Percentiles rank a stretch among this genome's conserved stretches.
Evolutionary conservation across 1,284 basidiomycete genomes (phyloP).

Genomic region (Ustilago trichophora): DNA sequence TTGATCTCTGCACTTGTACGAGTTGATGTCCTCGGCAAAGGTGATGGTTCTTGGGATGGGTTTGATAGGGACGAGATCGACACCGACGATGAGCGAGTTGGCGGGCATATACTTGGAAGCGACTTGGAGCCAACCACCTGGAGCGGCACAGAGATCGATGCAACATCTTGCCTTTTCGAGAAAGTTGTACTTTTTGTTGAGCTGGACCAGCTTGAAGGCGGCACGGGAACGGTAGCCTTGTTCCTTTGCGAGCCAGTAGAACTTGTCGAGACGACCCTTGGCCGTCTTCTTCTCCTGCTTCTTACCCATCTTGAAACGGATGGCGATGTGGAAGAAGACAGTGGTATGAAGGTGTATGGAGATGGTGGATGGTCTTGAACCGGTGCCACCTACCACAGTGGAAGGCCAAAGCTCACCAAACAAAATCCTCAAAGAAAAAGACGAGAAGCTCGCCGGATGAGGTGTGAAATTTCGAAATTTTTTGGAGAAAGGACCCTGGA

Average conservation of each 20-base stretch:
- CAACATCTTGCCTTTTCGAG: slow-evolving; percentile 90
- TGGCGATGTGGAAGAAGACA: not conserved
- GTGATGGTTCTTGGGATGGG: slow-evolving; percentile 93
- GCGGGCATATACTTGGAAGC: slow-evolving; percentile 98
- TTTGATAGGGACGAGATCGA: slow-evolving; percentile 95
- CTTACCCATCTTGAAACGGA: slow-evolving; percentile 58
- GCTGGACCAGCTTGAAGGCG: slow-evolving; percentile 98
- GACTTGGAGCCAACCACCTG: slow-evolving; percentile 99
- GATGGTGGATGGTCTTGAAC: not conserved
- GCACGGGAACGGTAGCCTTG: slow-evolving; percentile 99
- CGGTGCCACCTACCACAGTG: too few relatives aligned
- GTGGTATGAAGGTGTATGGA: not conserved
- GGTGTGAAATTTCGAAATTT: too few relatives aligned
- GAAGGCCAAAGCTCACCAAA: too few relatives aligned
- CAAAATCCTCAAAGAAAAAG: too few relatives aligned
- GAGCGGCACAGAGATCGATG: slow-evolving; percentile 98
- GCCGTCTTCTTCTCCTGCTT: slow-evolving; percentile 66
- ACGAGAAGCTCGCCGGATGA: too few relatives aligned
- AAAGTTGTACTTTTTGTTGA: slow-evolving; percentile 97
- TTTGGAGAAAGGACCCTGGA: too few relatives aligned
- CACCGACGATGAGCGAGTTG: slow-evolving; percentile 93
- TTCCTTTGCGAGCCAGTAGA: slow-evolving; percentile 74
- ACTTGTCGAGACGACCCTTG: slow-evolving; percentile 66
- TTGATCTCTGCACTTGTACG: slow-evolving; percentile 84
- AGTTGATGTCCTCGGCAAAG: slow-evolving; percentile 95